Evolutionary conservation across 2,329 filamentous ascomycete species (phyloP).

Genomic region (Trematosphaeria pertusa): DNA sequence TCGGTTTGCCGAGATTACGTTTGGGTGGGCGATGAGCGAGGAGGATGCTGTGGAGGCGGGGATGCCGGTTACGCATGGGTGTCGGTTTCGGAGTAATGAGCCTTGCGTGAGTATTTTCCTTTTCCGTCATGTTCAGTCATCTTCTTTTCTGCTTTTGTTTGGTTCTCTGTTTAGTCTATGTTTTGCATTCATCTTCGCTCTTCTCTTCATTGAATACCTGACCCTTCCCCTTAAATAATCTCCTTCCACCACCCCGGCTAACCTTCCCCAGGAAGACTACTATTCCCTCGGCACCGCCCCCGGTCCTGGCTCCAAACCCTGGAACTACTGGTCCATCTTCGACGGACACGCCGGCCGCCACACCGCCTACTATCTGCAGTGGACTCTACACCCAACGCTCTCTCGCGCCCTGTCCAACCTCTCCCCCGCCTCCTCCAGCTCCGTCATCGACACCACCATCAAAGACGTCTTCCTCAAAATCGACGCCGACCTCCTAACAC

Average conservation of each 20-base stretch:
- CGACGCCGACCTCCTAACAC: constrained; percentile 62
- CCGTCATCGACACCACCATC: constrained; percentile 62
- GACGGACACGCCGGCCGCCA: constrained; percentile 60
- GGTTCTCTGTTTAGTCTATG: too few species aligned
- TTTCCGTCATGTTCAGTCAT: too few species aligned
- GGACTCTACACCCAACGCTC: constrained; percentile 53
- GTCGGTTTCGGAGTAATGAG: constrained; percentile 36
- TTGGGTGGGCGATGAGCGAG: constrained; percentile 36
- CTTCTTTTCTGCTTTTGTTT: background rate
- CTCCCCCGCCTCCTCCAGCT: constrained; percentile 45
- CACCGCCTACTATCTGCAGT: constrained; percentile 51
- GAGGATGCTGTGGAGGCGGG: constrained; percentile 29
- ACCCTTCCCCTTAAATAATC: background rate
- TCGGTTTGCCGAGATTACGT: constrained; percentile 31
- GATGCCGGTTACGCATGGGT: constrained; percentile 44
- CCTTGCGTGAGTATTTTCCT: constrained; percentile 37
- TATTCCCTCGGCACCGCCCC: constrained; percentile 36
- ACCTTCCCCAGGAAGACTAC: constrained; percentile 36
- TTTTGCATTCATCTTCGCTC: background rate
- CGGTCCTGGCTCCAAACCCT: constrained; percentile 34
- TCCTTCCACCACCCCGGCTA: background rate
- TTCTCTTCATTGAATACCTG: background rate
- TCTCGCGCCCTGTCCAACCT: constrained; percentile 46
- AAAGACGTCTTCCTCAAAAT: constrained; percentile 64
- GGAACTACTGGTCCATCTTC: constrained; percentile 54